Percentiles rank a stretch among this genome's conserved stretches.
Evolutionary conservation across 495 filamentous ascomycete species (phyloP).

Genomic region (Aspergillus biplanus): DNA sequence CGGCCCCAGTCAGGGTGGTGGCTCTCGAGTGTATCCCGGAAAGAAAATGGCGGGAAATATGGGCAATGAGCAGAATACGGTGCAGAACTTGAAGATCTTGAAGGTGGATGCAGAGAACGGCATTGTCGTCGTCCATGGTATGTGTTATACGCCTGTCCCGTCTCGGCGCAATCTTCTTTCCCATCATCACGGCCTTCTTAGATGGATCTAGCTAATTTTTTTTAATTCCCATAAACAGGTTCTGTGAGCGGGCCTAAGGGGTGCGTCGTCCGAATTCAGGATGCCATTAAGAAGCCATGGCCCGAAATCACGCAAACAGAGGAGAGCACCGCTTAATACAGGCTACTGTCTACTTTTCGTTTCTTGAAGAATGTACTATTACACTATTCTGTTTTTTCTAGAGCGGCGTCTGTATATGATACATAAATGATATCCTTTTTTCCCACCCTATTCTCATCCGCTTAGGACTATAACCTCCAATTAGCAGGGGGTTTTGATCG

Average conservation of each 20-base stretch:
- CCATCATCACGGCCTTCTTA: no score
- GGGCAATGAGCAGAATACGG: slow-evolving; percentile 83
- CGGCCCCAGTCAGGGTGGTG: slow-evolving; percentile 86
- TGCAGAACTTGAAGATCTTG: slow-evolving; percentile 88
- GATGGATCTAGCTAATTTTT: slow-evolving; percentile 2
- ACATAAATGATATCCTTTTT: slow-evolving; percentile 52
- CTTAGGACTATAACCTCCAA: background rate
- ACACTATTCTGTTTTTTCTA: slow-evolving; percentile 45
- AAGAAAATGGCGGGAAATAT: slow-evolving; percentile 98
- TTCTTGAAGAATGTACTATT: slow-evolving; percentile 45
- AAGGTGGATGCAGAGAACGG: slow-evolving; percentile 84
- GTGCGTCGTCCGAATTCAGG: slow-evolving; percentile 79
- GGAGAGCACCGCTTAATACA: slow-evolving; percentile 44
- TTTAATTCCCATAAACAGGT: slow-evolving; percentile 47
- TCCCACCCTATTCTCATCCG: slow-evolving; percentile 20
- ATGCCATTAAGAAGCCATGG: slow-evolving; percentile 90
- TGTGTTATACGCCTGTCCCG: slow-evolving; percentile 17
- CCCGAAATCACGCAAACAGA: slow-evolving; percentile 56
- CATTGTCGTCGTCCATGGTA: slow-evolving; percentile 84
- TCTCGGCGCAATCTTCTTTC: background rate
- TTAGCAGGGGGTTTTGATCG: background rate
- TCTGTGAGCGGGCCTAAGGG: slow-evolving; percentile 84
- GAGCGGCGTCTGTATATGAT: slow-evolving; percentile 53
- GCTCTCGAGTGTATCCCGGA: slow-evolving; percentile 87
- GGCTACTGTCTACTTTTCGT: slow-evolving; percentile 11